Percentiles rank a stretch among this genome's conserved stretches.
These are phyloP conservation scores for Gentiana straminea DNA, from an alignment of 257 asterid genomes.

Conservation along the genomic window DNA sequence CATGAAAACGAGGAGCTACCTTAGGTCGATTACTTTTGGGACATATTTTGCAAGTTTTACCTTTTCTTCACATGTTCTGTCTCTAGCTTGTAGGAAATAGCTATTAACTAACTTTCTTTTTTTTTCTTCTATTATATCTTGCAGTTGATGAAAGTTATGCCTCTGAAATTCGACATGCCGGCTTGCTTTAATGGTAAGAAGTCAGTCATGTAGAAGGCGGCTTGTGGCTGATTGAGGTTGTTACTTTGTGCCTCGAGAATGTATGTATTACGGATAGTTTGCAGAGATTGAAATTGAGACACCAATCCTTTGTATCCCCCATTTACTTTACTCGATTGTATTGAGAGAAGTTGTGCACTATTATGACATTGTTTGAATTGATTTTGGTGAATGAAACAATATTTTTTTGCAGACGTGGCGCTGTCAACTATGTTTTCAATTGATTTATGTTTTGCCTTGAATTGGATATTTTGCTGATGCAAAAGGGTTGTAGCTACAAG, in stretches of 20 bases:
- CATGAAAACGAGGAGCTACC: too few relatives aligned
- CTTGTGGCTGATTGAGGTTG: background rate
- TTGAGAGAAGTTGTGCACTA: constrained; percentile 4
- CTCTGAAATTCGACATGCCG: too few relatives aligned
- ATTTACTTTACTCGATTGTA: constrained; percentile 3
- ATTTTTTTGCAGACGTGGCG: background rate
- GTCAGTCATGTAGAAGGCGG: background rate
- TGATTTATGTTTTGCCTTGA: too few relatives aligned
- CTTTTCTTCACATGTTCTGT: background rate
- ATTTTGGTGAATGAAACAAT: constrained; percentile 7
- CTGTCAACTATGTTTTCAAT: too few relatives aligned
- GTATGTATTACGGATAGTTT: background rate
- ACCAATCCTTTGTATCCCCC: background rate
- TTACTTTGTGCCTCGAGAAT: constrained; percentile 1
- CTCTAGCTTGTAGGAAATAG: background rate
- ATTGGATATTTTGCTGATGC: too few relatives aligned
- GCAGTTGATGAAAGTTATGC: background rate
- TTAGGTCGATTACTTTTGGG: too few relatives aligned
- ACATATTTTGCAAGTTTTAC: too few relatives aligned
- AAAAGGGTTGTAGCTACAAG: too few relatives aligned
- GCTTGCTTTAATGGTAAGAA: background rate
- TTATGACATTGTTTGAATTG: background rate
- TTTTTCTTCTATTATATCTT: constrained; percentile 5
- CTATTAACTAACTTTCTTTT: constrained; percentile 2
- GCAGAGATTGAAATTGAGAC: background rate